A percentile compares a stretch with the other conserved stretches of the same genome.
phyloP scores from a whole-genome alignment of 768 basidiomycete species.

The Ephemerocybe angulata region DNA sequence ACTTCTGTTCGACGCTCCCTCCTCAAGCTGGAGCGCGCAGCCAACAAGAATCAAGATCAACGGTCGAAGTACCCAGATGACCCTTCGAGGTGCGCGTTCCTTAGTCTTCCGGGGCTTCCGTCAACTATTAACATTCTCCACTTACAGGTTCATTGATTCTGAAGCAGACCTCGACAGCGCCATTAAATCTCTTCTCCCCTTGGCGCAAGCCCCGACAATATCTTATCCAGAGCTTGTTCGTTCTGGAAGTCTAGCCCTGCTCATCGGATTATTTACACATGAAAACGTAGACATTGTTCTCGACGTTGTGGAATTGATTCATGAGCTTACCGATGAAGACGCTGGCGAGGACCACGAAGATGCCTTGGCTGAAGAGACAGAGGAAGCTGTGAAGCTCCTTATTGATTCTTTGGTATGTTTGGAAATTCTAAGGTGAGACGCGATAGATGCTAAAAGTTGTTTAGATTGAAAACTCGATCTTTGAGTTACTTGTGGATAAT shows the following conservation, averaged over 20 bases:
- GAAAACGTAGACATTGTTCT: slow-evolving; percentile 98
- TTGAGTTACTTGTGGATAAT: slow-evolving; percentile 90
- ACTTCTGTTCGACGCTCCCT: slow-evolving; percentile 71
- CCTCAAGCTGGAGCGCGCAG: slow-evolving; percentile 79
- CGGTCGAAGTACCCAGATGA: slow-evolving; percentile 93
- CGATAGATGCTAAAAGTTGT: neutral
- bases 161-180: slow-evolving; percentile 91
- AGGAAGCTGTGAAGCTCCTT: slow-evolving; percentile 69
- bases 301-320: slow-evolving; percentile 86
- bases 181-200: slow-evolving; percentile 81
- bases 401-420: slow-evolving; percentile 70
- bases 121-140: slow-evolving; percentile 1
- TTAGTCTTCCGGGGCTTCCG: slow-evolving; percentile 1
- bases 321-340: slow-evolving; percentile 96
- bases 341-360: slow-evolving; percentile 72
- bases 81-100: slow-evolving; percentile 68
- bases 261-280: slow-evolving; percentile 87
- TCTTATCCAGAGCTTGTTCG: slow-evolving; percentile 89
- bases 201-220: slow-evolving; percentile 77
- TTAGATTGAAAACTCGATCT: slow-evolving; percentile 77
- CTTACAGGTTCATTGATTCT: slow-evolving; percentile 92
- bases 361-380: slow-evolving; percentile 53
- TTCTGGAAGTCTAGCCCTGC: slow-evolving; percentile 61
- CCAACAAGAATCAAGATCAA: slow-evolving; percentile 94
- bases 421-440: neutral